Base-by-base conservation (phyloP, 148 eudicot genomes). In the Suaeda aralocaspica region DNA sequence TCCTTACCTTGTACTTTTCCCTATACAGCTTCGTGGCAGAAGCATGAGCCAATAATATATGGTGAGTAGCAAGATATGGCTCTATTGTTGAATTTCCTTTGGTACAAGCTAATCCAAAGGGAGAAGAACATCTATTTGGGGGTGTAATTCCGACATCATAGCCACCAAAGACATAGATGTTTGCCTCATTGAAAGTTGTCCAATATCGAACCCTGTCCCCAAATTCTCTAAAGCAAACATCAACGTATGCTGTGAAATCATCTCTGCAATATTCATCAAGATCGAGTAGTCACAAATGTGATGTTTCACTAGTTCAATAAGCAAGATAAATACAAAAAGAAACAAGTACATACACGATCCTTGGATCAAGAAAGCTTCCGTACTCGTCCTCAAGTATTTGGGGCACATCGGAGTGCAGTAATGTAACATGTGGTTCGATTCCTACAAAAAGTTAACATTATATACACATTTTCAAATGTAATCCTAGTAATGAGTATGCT, bases 211-310 rank as follows among this genome's bases (percentile, higher is more conserved):
- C 84, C 63, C 87, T 74, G 41, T 88, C 87, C 1, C 91, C 93
- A 25, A 90, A 90, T 74, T 86, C 83, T 78, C 76, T 79, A 45
- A 88, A 90, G 82, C 94, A 91, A 62, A 88, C 83, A 56, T 88
- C 78, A 25, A 86, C 91, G 68, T 75, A 91, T 30, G 82, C 74
- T 39, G 59, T 66, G 57, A 84, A 88, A 78, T 91, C 93, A 62
- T 81, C 77, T 76, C 94, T 91, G 82, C 68, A 14, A 49, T 28
- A 66, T 9, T 51, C 15, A 19, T 2, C 16, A 46, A 61, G 22
- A 2, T 12, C 29, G 41, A 36, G 8, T 36, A 3, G 41, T 36
- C 41, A 3, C 41, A 36, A 36, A 36, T 3, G 4, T 36, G 41
- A 4, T 3, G 41, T 36, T 36, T 36, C 41, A 36, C 4, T 8